Evolutionary conservation across 169 alveolate genomes (phyloP).

Genomic region (Sarcocystis neurona): DNA sequence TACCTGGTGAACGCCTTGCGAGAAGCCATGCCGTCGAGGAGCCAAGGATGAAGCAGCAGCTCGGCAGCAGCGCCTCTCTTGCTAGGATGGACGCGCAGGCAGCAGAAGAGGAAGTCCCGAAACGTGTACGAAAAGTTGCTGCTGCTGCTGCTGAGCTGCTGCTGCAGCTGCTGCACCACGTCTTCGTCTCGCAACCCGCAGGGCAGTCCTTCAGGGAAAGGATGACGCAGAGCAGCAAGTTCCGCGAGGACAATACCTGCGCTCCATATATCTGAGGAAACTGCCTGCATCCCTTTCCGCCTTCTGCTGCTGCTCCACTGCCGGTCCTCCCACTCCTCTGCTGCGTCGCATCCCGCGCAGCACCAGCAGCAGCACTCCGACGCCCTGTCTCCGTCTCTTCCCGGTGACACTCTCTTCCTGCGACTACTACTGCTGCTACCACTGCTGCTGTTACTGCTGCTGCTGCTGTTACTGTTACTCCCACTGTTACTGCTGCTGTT

Average conservation of each 20-base stretch:
- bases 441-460: no score
- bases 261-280: constrained; percentile 33
- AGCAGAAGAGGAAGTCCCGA: constrained; percentile 22
- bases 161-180: neutral
- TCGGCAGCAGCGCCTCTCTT: constrained; percentile 7
- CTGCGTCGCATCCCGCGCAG: no score
- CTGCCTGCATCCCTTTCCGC: neutral
- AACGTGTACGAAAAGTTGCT: neutral
- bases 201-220: constrained; percentile 15
- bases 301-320: no score
- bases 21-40: constrained; percentile 40
- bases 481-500: no score
- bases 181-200: constrained; percentile 7
- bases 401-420: no score
- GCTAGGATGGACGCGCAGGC: constrained; percentile 23
- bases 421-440: no score
- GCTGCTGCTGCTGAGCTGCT: neutral
- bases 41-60: constrained; percentile 40
- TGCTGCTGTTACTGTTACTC: no score
- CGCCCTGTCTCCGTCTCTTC: no score
- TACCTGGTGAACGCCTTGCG: constrained; percentile 29
- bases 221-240: constrained; percentile 24
- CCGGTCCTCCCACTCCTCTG: no score
- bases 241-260: constrained; percentile 23
- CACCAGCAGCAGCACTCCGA: no score